Evolutionary conservation across 1,139 yeast genomes (phyloP), one percentile per base, ranked within the genome.

Genomic region (Saccharomyces hybrid): DNA sequence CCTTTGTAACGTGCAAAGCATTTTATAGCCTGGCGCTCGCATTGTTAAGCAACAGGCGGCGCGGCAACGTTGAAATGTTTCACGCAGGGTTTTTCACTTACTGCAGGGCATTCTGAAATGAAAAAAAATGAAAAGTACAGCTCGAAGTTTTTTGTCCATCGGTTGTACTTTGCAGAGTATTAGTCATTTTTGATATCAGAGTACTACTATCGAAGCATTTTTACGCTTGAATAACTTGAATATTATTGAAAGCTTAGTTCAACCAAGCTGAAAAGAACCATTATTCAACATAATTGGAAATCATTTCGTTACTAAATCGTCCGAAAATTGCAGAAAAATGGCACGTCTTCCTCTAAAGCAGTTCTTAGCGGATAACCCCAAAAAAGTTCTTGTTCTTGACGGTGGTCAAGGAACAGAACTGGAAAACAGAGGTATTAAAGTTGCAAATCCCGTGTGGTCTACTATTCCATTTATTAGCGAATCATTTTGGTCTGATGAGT

Each of bases 331-430:
- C 23, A 16, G 20, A 20, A 38, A 38, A 38, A 38, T 38, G 44
- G 26, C 25, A 38, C 44, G 44, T 38, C 23, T 38, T 38, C 44
- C 44, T 38, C 20, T 38, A 16, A 38, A 38, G 44, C 44, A 38
- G 44, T 20, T 38, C 9, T 6, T 38, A 20, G 44, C 6, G 13
- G 46, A 54, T 14, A 26, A 52, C 31, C 55, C 62, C 11, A 48
- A 55, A 20, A 52, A 59, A 29, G 57, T 64, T 23, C 50, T 70
- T 7, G 63, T 75, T 8, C 64, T 76, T 42, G 79, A 76, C 58
- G 80, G 80, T 26, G 79, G 77, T 0, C 70, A 75, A 44, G 80
- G 80, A 2, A 76, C 79, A 0, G 73, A 72, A 55, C 64, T 76
- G 6, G 78, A 76, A 57, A 56, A 61, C 11, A 61, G 70, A 32